These are phyloP conservation scores for Colletotrichum lindemuthianum DNA, from an alignment of 2,329 filamentous ascomycete genomes.

Conservation along the genomic window DNA sequence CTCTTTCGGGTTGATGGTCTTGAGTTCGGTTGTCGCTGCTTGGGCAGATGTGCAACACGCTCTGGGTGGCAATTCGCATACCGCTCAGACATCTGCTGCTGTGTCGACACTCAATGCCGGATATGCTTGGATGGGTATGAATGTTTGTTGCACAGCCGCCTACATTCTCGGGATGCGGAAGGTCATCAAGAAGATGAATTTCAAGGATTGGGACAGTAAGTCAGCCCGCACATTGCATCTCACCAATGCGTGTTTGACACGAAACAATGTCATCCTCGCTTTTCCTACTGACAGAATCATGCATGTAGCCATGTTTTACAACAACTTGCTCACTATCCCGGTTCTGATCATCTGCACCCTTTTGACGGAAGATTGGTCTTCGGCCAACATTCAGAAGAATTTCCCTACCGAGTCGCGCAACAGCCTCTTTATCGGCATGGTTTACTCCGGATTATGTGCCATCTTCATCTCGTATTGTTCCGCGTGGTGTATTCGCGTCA, in stretches of 20 bases:
- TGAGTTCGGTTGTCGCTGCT: constrained; percentile 92
- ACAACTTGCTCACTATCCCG: constrained; percentile 96
- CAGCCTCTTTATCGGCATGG: constrained; percentile 84
- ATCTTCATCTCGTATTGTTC: constrained; percentile 99
- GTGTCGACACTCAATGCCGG: constrained; percentile 93
- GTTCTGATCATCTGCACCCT: constrained; percentile 86
- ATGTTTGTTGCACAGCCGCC: constrained; percentile 92
- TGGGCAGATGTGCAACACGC: constrained; percentile 97
- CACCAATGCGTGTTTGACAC: too few species aligned
- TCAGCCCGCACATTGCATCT: constrained; percentile 40
- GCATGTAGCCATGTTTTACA: constrained; percentile 95
- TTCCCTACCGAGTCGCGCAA: constrained; percentile 87
- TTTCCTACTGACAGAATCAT: constrained; percentile 38
- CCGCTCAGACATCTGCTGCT: constrained; percentile 73
- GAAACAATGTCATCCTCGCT: too few species aligned
- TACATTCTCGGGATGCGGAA: constrained; percentile 96
- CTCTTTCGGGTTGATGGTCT: constrained; percentile 95
- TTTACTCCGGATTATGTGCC: constrained; percentile 90
- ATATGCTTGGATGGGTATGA: constrained; percentile 97
- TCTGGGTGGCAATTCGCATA: constrained; percentile 65
- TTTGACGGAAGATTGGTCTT: constrained; percentile 91
- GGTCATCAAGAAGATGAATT: constrained; percentile 99
- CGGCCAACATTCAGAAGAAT: constrained; percentile 83
- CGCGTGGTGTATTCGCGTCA: constrained; percentile 97
- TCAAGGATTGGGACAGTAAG: constrained; percentile 99